Evolutionary conservation across 495 filamentous ascomycete species (phyloP).

Genomic region (Parachaetomium inaequale): DNA sequence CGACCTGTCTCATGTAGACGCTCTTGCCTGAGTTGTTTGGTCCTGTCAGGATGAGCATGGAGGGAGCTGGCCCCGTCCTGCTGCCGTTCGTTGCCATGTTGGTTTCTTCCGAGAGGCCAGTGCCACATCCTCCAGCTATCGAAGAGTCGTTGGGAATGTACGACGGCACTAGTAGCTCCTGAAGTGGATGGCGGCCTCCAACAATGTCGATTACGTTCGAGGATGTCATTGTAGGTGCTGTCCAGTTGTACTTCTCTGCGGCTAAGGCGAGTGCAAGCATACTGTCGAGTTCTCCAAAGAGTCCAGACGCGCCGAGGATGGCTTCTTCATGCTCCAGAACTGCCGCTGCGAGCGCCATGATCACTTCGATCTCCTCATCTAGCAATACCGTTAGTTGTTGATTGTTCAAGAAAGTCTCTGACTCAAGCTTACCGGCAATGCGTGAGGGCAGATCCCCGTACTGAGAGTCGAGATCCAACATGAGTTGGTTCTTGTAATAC

Average conservation of each 20-base stretch:
- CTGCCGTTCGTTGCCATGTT: conserved; percentile 3
- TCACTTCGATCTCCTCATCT: conserved; percentile 91
- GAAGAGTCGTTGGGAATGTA: conserved; percentile 81
- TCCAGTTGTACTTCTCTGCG: conserved; percentile 70
- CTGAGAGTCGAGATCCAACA: conserved; percentile 77
- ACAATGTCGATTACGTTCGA: conserved; percentile 73
- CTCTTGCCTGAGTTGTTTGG: conserved; percentile 97
- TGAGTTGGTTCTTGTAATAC: conserved; percentile 85
- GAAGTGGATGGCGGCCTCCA: conserved; percentile 82
- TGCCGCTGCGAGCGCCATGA: conserved; percentile 69
- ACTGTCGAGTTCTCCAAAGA: conserved; percentile 87
- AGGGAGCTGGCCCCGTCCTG: conserved; percentile 44
- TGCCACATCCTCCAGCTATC: conserved; percentile 60
- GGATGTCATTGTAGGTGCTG: conserved; percentile 63
- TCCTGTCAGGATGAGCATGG: conserved; percentile 81
- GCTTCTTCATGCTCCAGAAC: conserved; percentile 68
- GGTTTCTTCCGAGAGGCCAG: conserved; percentile 10
- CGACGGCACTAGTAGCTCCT: conserved; percentile 81
- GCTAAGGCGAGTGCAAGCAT: conserved; percentile 76
- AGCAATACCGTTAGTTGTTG: background rate
- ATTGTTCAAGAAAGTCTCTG: background rate
- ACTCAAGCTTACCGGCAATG: conserved; percentile 63
- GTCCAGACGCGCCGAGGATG: conserved; percentile 63
- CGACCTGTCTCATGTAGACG: conserved; percentile 92
- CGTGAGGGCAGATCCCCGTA: conserved; percentile 81